A percentile compares a stretch with the other conserved stretches of the same genome.
phyloP scores from a whole-genome alignment of 371 early-diverging fungal species.

The Mortierella sp. region DNA sequence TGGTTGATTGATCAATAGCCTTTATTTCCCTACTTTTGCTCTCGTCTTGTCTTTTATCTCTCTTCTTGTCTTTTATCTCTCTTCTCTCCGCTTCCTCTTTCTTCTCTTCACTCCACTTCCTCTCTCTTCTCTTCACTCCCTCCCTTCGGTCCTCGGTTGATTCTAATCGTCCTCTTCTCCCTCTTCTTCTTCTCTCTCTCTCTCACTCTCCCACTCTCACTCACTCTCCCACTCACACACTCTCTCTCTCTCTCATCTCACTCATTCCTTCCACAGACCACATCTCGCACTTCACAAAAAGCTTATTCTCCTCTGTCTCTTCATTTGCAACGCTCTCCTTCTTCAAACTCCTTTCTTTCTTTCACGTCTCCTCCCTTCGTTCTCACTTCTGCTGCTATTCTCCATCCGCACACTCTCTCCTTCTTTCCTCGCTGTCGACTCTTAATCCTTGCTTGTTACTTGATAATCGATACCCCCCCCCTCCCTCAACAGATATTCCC shows the following conservation, averaged over 20 bases:
- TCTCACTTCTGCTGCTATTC: neutral
- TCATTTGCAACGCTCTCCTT: neutral
- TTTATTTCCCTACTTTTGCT: too few species aligned
- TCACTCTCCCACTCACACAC: neutral
- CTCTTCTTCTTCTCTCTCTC: neutral
- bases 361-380: neutral
- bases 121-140: neutral
- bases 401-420: neutral
- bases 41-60: neutral
- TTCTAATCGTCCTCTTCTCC: slow-evolving; percentile 2
- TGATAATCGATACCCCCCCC: neutral
- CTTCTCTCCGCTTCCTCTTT: neutral
- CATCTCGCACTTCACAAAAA: neutral
- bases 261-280: neutral
- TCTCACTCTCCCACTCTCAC: neutral
- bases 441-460: neutral
- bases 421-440: neutral
- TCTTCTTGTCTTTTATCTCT: neutral
- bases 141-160: neutral
- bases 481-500: too few species aligned
- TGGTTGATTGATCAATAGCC: too few species aligned
- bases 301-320: neutral
- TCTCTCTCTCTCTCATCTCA: neutral
- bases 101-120: neutral
- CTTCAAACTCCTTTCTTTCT: neutral